Evolutionary conservation across 2,329 filamentous ascomycete genomes (phyloP).

Genomic region (Didymellaceae sp.): DNA sequence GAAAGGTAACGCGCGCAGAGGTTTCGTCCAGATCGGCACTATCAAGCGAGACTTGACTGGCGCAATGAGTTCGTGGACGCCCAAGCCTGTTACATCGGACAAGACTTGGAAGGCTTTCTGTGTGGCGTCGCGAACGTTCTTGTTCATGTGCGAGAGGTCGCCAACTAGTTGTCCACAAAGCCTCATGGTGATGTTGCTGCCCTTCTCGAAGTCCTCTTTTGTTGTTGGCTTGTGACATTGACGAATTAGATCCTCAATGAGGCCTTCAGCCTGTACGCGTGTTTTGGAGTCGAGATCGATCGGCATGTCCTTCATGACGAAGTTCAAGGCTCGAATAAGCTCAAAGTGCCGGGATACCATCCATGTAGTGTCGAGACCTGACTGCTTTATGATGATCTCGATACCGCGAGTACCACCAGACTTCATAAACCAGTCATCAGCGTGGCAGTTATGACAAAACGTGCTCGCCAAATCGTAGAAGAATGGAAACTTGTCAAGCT

Average conservation of each 20-base stretch:
- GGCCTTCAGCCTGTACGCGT: conserved; percentile 79
- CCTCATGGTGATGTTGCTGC: conserved; percentile 71
- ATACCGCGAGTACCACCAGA: conserved; percentile 91
- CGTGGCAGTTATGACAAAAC: conserved; percentile 94
- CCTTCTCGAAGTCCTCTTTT: conserved; percentile 77
- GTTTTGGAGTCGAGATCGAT: conserved; percentile 91
- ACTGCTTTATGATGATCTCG: conserved; percentile 80
- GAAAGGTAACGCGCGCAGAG: conserved; percentile 89
- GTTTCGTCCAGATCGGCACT: conserved; percentile 94
- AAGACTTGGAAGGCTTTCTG: conserved; percentile 82
- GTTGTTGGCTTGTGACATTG: conserved; percentile 79
- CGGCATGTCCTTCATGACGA: conserved; percentile 98
- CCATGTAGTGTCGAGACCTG: conserved; percentile 86
- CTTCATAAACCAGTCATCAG: conserved; percentile 99
- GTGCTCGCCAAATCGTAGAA: conserved; percentile 82
- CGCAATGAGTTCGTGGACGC: conserved; percentile 86
- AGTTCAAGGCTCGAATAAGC: conserved; percentile 88
- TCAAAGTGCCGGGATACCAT: conserved; percentile 82
- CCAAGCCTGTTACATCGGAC: conserved; percentile 75
- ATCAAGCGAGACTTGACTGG: conserved; percentile 90
- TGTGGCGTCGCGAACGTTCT: conserved; percentile 87
- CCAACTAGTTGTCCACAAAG: conserved; percentile 86
- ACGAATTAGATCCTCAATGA: conserved; percentile 78
- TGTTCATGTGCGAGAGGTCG: conserved; percentile 95
- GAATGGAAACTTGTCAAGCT: conserved; percentile 79